Evolutionary conservation across 805 yeast species (phyloP), one percentile per base, ranked within the genome.

Genomic region (Candida sakaeoensis): DNA sequence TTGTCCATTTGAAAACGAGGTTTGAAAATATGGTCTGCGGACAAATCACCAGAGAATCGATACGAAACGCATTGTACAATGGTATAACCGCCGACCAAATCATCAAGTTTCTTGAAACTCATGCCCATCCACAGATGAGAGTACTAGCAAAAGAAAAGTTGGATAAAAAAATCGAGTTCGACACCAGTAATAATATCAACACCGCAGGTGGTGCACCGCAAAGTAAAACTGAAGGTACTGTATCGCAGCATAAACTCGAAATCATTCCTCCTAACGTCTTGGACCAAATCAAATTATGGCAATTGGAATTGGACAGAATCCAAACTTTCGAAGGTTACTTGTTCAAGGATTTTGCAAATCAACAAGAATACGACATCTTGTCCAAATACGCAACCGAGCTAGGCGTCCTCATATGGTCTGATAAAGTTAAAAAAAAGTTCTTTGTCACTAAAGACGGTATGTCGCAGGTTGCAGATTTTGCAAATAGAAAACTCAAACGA

Each of bases 61-160:
- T 93, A 15, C 72, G 98, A 44, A 70, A 75, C 39, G 99, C 99
- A 0, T 63, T 93, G 27, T 57, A 70, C 30, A 87, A 85, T 51
- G 99, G 99, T 21, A 93, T 93, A 51, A 85, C 96, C 0, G 91
- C 98, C 0, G 96, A 89, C 27, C 99, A 93, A 58, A 86, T 93
- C 50, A 84, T 93, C 45, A 79, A 87, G 47, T 93, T 91, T 57
- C 62, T 93, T 33, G 89, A 87, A 47, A 76, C 89, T 0, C 96
- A 93, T 67, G 96, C 97, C 0, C 98, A 91, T 63, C 85, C 95
- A 2, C 95, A 89, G 57, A 85, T 91, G 93, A 66, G 79, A 40
- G 72, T 82, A 37, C 55, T 77, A 29, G 93, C 91, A 0, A 87
- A 84, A 48, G 88, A 80, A 37, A 75, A 66, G 39, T 55, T 81